Conservation (phyloP, 1,139 yeast species). For the Saccharomyces hybrid region DNA sequence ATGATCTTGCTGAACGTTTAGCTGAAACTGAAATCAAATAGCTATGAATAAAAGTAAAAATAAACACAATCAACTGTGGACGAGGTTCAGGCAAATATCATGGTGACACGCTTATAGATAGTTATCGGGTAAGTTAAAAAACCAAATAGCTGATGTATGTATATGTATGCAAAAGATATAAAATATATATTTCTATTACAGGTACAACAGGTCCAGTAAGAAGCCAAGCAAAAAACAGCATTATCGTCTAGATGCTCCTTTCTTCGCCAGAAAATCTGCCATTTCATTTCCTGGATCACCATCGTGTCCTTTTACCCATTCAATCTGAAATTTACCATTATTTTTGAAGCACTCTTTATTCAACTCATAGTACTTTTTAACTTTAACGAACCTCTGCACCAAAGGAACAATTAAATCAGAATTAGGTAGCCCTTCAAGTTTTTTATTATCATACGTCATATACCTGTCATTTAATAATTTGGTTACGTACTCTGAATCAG, state of each 20-base stretch:
- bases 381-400: conserved; percentile 22
- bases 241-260: conserved; percentile 39
- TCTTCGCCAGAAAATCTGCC: conserved; percentile 71
- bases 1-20: conserved; percentile 53
- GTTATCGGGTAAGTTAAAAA: background rate
- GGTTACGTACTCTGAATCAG: conserved; percentile 52
- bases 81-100: background rate
- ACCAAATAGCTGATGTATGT: conserved; percentile 1
- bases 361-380: conserved; percentile 28
- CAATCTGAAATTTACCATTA: conserved; percentile 35
- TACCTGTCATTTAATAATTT: conserved; percentile 48
- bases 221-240: background rate
- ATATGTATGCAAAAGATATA: background rate
- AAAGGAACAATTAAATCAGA: conserved; percentile 24
- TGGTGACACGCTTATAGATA: background rate
- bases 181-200: background rate
- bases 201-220: background rate
- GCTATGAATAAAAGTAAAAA: background rate
- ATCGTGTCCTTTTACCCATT: conserved; percentile 67
- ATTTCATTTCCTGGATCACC: conserved; percentile 64
- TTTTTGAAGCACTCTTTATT: conserved; percentile 21
- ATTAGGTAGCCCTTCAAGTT: conserved; percentile 27
- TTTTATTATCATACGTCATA: conserved; percentile 32
- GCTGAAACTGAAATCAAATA: conserved; percentile 42
- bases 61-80: background rate